Base-by-base conservation (phyloP, 108 stramenopile species). In the Skeletonema marinoi region DNA sequence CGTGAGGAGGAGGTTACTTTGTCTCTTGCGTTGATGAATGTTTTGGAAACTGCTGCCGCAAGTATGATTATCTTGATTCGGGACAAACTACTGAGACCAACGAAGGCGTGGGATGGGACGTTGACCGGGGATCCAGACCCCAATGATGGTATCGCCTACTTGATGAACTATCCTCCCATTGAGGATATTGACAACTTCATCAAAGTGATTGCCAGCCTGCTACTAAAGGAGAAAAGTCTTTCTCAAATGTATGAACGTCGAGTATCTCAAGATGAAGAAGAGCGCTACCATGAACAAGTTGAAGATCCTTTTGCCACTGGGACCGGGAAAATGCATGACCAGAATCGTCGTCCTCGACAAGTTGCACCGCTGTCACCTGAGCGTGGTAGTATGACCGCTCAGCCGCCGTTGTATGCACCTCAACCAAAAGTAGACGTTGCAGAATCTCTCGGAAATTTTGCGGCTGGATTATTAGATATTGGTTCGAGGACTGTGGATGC, bases 121-220 rank as follows among this genome's bases (percentile, higher is more conserved):
- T 33, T 74, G 50, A 74, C 73, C 2, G 78, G 68, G 41, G 73
- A 79, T 5, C 75, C 75, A 0, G 84, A 87, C 38, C 81, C 88
- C 17, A 78, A 87, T 50, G 78, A 77, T 19, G 79, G 74, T 1
- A 74, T 93, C 14, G 77, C 81, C 31, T 69, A 75, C 35, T 59
- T 93, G 71, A 90, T 93, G 90, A 93, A 93, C 69, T 82, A 86
- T 51, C 88, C 90, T 17, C 89, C 81, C 1, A 56, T 93, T 0
- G 54, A 63, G 13, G 87, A 91, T 59, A 87, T 80, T 41, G 64
- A 62, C 3, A 66, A 70, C 32, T 66, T 91, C 65, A 79, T 85
- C 32, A 73, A 82, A 63, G 68, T 77, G 3, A 69, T 87, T 14
- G 60, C 72, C 25, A 48, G 68, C 42, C 68, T 89, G 44, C 68